Evolutionary conservation across 2,329 filamentous ascomycete genomes (phyloP), one percentile per base, ranked within the genome.

Genomic region (Epichloe typhina): DNA sequence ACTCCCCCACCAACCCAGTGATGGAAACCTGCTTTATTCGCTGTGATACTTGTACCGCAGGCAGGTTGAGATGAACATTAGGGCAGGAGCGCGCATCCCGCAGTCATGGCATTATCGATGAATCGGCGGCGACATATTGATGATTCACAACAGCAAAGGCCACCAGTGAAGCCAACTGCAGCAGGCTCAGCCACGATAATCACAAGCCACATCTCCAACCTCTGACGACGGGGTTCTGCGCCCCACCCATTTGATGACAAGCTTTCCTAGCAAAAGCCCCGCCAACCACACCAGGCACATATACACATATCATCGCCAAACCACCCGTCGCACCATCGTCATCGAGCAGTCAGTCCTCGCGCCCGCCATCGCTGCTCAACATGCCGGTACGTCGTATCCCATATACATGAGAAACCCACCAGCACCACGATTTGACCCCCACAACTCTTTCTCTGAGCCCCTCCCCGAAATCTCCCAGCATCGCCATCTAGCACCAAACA

Each of bases 291-390:
- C 21, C 41, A 9, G 13, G 43, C 26, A 26, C 15, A 40, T 26
- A 47, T 33, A 37, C 26, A 26, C 11, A 40, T 26, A 47, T 33
- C 49, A 42, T 42, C 44, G n/a, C 35, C 37, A 50, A 53, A 39
- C 23, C 46, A 36, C 21, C 21, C 47, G 53, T 50, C 19, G 12
- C 46, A 37, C 42, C 56, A 60, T 55, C 56, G 57, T 61, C 52
- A 56, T 51, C 52, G 52, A 54, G 54, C 53, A 21, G 52, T 53
- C 37, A 50, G 53, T 39, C 53, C 56, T 47, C 49, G n/a, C 44
- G 41, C 13, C 13, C 41, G n/a, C 53, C 47, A 56, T 37, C 33
- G 55, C 57, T 63, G 52, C 59, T 61, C 68, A 72, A 67, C 44
- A 46, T 46, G 44, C 44, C 44, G 33, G 44, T 46, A 46, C 17